A percentile compares a stretch with the other conserved stretches of the same genome.
phyloP scores from a whole-genome alignment of 2,329 filamentous ascomycete species.

The Cordyceps pruinosa region DNA sequence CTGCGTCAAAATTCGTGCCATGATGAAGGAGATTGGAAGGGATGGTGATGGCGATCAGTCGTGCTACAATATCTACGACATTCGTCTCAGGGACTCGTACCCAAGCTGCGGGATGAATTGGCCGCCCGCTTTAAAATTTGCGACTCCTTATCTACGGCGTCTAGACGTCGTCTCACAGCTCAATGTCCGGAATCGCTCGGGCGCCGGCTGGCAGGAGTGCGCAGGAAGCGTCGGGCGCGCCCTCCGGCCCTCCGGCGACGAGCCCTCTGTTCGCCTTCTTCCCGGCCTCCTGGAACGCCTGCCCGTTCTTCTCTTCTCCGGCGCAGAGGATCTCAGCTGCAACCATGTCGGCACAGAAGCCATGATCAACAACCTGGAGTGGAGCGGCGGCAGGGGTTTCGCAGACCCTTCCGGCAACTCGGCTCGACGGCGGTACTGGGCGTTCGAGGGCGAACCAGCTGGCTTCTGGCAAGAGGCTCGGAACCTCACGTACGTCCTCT shows the following conservation, averaged over 20 bases:
- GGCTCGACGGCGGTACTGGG: background rate
- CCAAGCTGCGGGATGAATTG: background rate
- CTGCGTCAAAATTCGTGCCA: background rate
- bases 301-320: background rate
- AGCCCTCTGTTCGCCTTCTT: background rate
- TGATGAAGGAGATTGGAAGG: background rate
- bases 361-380: background rate
- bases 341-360: background rate
- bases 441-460: background rate
- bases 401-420: no score
- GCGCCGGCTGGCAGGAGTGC: background rate
- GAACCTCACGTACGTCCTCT: background rate
- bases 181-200: background rate
- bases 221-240: background rate
- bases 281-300: background rate
- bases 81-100: background rate
- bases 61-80: background rate
- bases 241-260: background rate
- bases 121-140: no score
- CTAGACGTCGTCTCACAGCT: background rate
- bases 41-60: background rate
- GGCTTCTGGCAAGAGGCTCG: background rate
- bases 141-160: background rate
- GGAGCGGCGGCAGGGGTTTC: background rate
- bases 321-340: background rate